Evolutionary conservation across 192 early-diverging fungal genomes (phyloP), one percentile per base, ranked within the genome.

Genomic region (Gigaspora rosea): DNA sequence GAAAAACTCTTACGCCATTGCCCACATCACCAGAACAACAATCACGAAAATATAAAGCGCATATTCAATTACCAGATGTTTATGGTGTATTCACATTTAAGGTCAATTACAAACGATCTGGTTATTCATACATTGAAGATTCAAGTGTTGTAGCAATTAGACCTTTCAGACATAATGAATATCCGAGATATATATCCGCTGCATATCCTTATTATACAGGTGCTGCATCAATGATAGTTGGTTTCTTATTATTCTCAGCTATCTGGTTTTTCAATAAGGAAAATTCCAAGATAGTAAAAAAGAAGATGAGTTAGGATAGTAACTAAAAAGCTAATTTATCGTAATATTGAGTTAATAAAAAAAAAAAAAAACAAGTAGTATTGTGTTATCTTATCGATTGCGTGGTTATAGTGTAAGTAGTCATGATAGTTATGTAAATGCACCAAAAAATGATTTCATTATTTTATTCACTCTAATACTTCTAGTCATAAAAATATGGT

Each of bases 61-160:
- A 84, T 33, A 5, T 88, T 4, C 80, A 88, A 73, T 85, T 98
- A 22, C 98, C 98, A 51, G 98, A 99, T 78, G 91, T 92, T 36
- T 96, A 98, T 82, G 98, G 98, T 74, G 97, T 98, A 12, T 99
- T 96, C 86, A 98, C 96, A 7, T 95, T 99, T 82, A 90, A 89
- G 50, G 93, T 98, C 52, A 95, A 97, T 79, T 98, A 98, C 85
- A 93, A 94, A 81, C 88, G 95, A 59, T 84, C 91, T 0, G 98
- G 98, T 2, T 86, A 88, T 71, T 87, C 94, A 11, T 95, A 89
- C 78, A 75, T 99, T 58, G 85, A 86, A 54, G 89, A 88, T 18
- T 82, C 82, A 58, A 93, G 95, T 50, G 91, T 88, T 1, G 91
- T 99, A 0, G 90, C 92, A 54, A 91, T 98, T 57, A 88, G 93